Evolutionary conservation across 148 eudicot species (phyloP), one percentile per base, ranked within the genome.

Genomic region (Amaranthus cruentus): DNA sequence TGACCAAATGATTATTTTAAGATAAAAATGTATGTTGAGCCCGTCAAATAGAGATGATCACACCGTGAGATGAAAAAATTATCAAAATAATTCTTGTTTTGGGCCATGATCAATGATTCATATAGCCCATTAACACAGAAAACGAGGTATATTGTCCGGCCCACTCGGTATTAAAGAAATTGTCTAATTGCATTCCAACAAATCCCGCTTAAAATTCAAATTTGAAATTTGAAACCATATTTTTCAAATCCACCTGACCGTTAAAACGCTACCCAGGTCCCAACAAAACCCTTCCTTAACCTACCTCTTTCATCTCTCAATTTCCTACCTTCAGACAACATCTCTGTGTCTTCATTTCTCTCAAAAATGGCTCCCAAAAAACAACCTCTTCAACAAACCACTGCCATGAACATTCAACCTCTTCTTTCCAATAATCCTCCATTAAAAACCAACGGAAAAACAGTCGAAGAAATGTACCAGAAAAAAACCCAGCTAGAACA

Each of bases 401-500:
- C 68, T 82, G 77, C 74, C 50, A 81, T 82, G 76, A 95, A 95
- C 80, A 74, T 85, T 47, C 47, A 67, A 44, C 70, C 54, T n/a
- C 6, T 9, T 11, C 28, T 28, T 21, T 38, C 21, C 51, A 7
- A 21, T 52, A 42, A 6, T 55, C 59, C 5, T 12, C 55, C 43
- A 28, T 28, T 28, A 47, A 13, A 51, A 46, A 48, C 50, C 55
- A 51, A 15, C 55, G 83, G 76, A 7, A 87, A 91, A 56, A 88
- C 97, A 0, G 84, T 95, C 75, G 99, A 95, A 73, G 91, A 95
- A 76, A 88, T 87, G 70, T 95, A 95, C 94, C 96, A 95, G 81
- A 92, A 95, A 63, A 95, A 95, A 55, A 76, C 97, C 6, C 97
- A 91, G 73, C 92, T 92, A 7, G 97, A 95, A 51, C 96, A 95